These are phyloP conservation scores for Suillus tomentosus DNA, from an alignment of 768 basidiomycete genomes.

Conservation along the genomic window DNA sequence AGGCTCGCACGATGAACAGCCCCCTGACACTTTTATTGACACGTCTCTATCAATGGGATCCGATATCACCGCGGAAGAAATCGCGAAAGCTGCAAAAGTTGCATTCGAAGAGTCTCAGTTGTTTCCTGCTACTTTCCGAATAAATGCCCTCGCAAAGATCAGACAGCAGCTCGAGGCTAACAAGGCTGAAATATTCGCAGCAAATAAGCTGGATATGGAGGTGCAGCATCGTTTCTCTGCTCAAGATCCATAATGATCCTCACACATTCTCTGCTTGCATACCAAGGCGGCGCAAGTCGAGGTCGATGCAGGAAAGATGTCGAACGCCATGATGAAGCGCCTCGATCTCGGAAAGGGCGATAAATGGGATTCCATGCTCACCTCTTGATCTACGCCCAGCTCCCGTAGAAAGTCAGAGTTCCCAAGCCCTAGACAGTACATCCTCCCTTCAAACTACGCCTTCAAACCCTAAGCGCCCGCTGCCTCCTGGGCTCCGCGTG, in stretches of 20 bases:
- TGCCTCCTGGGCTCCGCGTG: conserved; percentile 35
- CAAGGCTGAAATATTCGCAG: conserved; percentile 71
- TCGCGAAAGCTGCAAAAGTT: conserved; percentile 77
- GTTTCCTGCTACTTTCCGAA: conserved; percentile 64
- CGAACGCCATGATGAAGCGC: conserved; percentile 79
- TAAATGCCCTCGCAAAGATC: conserved; percentile 72
- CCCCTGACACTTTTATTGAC: too few species aligned
- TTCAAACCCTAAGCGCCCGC: conserved; percentile 21
- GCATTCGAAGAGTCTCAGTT: conserved; percentile 91
- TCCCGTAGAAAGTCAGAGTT: conserved; percentile 16
- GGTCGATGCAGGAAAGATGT: conserved; percentile 83
- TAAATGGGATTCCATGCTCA: conserved; percentile 95
- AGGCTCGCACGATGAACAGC: too few species aligned
- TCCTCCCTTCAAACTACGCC: conserved; percentile 23
- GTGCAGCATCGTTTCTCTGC: conserved; percentile 39
- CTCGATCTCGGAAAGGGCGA: conserved; percentile 77
- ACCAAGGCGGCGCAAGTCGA: conserved; percentile 72
- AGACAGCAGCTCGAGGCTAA: conserved; percentile 61
- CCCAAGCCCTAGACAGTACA: conserved; percentile 25
- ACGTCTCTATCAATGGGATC: conserved; percentile 10
- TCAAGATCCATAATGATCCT: not conserved
- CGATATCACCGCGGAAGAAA: conserved; percentile 42
- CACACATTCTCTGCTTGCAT: conserved; percentile 8
- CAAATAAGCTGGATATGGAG: conserved; percentile 81
- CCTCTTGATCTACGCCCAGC: too few species aligned